Evolutionary conservation across 208 protist genomes (phyloP).

Genomic region (Leishmania amazonensis): DNA sequence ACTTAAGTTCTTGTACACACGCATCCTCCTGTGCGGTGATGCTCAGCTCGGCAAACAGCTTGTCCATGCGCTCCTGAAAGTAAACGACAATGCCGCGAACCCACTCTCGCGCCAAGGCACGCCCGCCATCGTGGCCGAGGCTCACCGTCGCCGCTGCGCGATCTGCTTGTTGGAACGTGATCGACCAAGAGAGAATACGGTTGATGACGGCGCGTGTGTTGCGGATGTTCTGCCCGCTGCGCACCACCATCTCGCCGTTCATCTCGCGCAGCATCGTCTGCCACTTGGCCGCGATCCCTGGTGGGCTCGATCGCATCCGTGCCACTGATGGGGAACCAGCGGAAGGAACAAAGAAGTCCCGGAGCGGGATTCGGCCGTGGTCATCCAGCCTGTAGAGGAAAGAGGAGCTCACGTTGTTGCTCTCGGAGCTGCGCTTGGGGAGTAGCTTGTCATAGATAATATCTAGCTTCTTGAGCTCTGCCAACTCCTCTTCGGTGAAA

Average conservation of each 20-base stretch:
- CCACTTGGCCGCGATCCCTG: slow-evolving; percentile 8
- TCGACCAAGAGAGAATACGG: slow-evolving; percentile 28
- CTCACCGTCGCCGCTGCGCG: not conserved
- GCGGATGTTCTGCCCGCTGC: slow-evolving; percentile 32
- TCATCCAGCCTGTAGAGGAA: not conserved
- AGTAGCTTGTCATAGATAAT: slow-evolving; percentile 19
- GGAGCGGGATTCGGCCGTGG: not conserved
- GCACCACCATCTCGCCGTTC: slow-evolving; percentile 37
- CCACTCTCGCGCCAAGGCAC: slow-evolving; percentile 22
- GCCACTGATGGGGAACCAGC: slow-evolving; percentile 3
- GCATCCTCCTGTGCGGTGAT: slow-evolving; percentile 6
- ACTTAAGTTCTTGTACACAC: not conserved
- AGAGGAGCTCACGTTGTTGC: not conserved
- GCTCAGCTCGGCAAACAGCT: slow-evolving; percentile 17
- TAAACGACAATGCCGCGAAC: slow-evolving; percentile 26
- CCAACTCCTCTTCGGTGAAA: slow-evolving; percentile 26
- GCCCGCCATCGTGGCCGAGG: slow-evolving; percentile 4
- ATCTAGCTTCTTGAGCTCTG: slow-evolving; percentile 22
- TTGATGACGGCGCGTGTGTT: slow-evolving; percentile 25
- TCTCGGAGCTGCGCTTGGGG: slow-evolving; percentile 1
- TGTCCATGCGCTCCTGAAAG: slow-evolving; percentile 24
- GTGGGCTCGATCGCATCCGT: not conserved
- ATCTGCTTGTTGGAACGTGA: slow-evolving; percentile 2
- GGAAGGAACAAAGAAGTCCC: slow-evolving; percentile 10
- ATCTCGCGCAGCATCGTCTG: slow-evolving; percentile 29